Conservation (phyloP, 768 basidiomycete species). For the Phaffia tasmanica region DNA sequence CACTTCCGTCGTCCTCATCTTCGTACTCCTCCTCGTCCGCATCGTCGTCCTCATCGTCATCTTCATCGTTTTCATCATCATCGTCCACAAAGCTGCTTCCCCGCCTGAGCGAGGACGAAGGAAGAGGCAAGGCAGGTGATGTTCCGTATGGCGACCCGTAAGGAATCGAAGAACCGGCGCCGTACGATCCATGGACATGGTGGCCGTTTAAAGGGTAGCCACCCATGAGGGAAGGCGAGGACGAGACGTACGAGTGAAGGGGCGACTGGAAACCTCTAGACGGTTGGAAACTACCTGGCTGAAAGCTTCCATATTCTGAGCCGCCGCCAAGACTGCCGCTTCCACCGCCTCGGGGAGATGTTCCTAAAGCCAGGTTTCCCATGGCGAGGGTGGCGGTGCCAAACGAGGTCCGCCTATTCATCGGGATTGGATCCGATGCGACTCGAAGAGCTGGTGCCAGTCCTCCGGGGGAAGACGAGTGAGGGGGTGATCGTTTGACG, state of each 20-base stretch:
- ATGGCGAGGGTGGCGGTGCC: constrained; percentile 10
- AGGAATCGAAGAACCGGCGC: neutral
- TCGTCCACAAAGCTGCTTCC: constrained; percentile 5
- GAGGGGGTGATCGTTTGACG: constrained; percentile 6
- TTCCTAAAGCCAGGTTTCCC: constrained; percentile 13
- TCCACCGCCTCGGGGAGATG: neutral
- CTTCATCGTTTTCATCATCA: constrained; percentile 9
- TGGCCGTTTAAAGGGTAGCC: neutral
- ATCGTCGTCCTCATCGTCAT: neutral
- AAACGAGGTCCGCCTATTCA: constrained; percentile 4
- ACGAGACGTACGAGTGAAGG: constrained; percentile 2
- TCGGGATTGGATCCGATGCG: too few species aligned
- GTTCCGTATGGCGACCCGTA: constrained; percentile 14
- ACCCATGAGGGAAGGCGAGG: constrained; percentile 7
- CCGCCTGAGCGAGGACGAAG: constrained; percentile 14
- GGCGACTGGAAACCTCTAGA: neutral
- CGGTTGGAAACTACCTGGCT: neutral
- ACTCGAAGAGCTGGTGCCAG: too few species aligned
- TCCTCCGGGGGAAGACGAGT: neutral
- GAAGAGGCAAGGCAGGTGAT: constrained; percentile 8
- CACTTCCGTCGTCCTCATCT: neutral
- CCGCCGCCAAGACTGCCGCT: neutral
- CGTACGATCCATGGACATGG: neutral
- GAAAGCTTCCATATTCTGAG: neutral
- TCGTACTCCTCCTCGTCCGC: neutral